These are phyloP conservation scores for Pyrus pyrifolia DNA, from an alignment of 306 rosid species.

Conservation along the genomic window DNA sequence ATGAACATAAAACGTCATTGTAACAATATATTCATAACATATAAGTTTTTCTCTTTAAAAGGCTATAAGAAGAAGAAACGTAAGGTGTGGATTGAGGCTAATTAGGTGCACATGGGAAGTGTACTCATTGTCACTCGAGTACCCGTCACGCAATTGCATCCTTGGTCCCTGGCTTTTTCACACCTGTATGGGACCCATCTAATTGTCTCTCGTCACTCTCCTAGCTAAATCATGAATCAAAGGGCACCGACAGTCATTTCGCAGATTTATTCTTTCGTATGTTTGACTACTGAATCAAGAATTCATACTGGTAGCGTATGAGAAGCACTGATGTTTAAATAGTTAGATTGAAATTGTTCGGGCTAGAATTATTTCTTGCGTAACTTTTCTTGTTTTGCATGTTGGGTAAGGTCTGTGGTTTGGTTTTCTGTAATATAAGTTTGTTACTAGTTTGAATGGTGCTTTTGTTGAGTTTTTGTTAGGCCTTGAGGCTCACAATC, in stretches of 20 bases:
- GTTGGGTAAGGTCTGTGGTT: no score
- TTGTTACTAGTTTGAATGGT: no score
- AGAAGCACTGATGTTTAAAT: no score
- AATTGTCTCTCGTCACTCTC: neutral
- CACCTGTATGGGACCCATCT: constrained; percentile 1
- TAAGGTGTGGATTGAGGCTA: neutral
- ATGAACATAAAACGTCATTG: no score
- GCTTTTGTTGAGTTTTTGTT: no score
- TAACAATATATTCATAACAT: no score
- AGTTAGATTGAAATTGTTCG: no score
- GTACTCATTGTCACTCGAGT: constrained; percentile 48
- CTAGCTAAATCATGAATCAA: neutral
- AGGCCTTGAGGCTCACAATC: no score
- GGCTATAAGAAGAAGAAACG: constrained; percentile 1
- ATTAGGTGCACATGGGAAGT: constrained; percentile 44
- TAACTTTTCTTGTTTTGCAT: no score
- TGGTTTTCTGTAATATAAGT: no score
- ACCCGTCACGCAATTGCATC: constrained; percentile 21
- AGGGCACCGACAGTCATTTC: constrained; percentile 4
- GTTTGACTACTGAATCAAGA: neutral
- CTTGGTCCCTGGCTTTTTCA: neutral
- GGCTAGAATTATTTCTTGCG: no score
- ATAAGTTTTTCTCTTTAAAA: neutral
- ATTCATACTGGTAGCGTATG: no score
- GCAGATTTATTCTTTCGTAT: neutral